Percentiles rank a stretch among this genome's conserved stretches.
These are phyloP conservation scores for Naganishia antarctica DNA, from an alignment of 768 basidiomycete species.

Conservation along the genomic window DNA sequence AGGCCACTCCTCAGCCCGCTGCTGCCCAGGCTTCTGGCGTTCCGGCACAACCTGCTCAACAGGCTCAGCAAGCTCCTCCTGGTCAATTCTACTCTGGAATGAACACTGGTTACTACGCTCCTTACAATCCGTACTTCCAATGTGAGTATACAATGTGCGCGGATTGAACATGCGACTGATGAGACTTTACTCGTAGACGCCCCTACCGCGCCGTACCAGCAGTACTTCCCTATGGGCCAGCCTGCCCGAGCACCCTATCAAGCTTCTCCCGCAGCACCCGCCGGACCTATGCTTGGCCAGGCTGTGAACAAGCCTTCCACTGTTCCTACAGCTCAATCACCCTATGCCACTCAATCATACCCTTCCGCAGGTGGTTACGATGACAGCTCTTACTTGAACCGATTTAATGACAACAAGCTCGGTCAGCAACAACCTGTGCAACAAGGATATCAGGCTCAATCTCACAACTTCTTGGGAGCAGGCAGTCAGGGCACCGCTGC, in stretches of 20 bases:
- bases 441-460: conserved; percentile 21
- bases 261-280: conserved; percentile 20
- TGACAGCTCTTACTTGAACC: conserved; percentile 27
- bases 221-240: conserved; percentile 46
- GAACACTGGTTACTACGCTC: conserved; percentile 46
- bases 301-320: conserved; percentile 33
- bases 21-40: conserved; percentile 29
- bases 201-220: conserved; percentile 45
- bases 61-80: conserved; percentile 40
- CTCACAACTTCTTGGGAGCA: conserved; percentile 39
- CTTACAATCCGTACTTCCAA: conserved; percentile 50
- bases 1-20: conserved; percentile 33
- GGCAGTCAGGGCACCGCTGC: conserved; percentile 25
- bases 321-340: conserved; percentile 36
- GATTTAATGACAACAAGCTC: conserved; percentile 25
- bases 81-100: conserved; percentile 43
- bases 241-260: conserved; percentile 40
- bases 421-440: conserved; percentile 21
- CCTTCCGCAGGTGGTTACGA: conserved; percentile 38
- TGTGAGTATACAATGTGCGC: conserved; percentile 33
- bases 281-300: conserved; percentile 37
- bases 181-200: conserved; percentile 39
- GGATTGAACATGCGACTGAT: background rate
- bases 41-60: conserved; percentile 30
- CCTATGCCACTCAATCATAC: conserved; percentile 38